These are phyloP conservation scores for Talaromyces marneffei DNA, from an alignment of 2,329 filamentous ascomycete genomes.

Conservation along the genomic window DNA sequence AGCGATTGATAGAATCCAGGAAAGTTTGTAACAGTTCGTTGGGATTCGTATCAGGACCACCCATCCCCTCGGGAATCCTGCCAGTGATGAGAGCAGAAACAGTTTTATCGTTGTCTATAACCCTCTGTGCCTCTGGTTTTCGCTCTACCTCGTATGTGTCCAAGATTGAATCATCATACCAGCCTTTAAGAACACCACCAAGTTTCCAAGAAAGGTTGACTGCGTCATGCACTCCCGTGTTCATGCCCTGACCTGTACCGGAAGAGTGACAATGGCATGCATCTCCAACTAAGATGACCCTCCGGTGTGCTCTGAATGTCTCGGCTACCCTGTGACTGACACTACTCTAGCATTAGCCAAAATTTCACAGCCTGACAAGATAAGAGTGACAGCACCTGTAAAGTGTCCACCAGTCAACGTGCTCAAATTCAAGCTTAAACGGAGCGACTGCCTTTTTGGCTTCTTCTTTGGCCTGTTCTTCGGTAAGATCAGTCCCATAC, in stretches of 20 bases:
- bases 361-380: not conserved
- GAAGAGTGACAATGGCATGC: not conserved
- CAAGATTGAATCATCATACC: not conserved
- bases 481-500: not conserved
- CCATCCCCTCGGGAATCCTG: not conserved
- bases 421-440: not conserved
- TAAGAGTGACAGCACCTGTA: not conserved
- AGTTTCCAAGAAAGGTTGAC: conserved; percentile 1
- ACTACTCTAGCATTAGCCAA: not conserved
- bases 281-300: not conserved
- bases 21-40: not conserved
- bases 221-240: not conserved
- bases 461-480: not conserved
- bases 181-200: not conserved
- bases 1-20: not conserved
- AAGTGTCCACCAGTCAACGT: conserved; percentile 1
- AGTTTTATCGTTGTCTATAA: not conserved
- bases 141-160: not conserved
- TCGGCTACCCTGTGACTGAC: not conserved
- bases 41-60: not conserved
- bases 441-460: not conserved
- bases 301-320: not conserved
- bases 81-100: not conserved
- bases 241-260: not conserved
- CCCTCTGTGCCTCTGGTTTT: not conserved